These are phyloP conservation scores for Scedosporium apiospermum DNA, from an alignment of 2,329 filamentous ascomycete genomes.

Conservation along the genomic window DNA sequence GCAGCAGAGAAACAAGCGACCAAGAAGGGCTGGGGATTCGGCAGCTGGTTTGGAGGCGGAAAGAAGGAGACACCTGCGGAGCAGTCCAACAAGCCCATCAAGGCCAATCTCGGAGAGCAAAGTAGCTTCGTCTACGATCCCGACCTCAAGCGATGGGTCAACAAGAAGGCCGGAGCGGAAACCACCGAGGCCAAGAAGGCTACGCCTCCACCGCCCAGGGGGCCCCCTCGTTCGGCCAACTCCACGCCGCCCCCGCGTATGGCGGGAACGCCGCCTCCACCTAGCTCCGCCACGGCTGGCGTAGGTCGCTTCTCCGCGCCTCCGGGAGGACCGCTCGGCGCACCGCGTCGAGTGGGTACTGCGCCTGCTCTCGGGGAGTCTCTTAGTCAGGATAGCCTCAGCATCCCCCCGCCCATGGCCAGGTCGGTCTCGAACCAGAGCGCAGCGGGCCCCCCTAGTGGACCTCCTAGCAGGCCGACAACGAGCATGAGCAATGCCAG, in stretches of 20 bases:
- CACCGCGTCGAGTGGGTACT: background rate
- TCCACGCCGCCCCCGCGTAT: conserved; percentile 40
- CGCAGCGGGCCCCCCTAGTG: conserved; percentile 27
- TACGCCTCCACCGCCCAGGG: conserved; percentile 71
- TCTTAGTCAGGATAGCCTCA: conserved; percentile 14
- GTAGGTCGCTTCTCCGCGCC: conserved; percentile 15
- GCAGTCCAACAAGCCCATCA: conserved; percentile 55
- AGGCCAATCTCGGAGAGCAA: conserved; percentile 88
- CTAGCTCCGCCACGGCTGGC: conserved; percentile 7
- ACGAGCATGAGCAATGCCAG: conserved; percentile 87
- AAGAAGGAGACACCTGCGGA: conserved; percentile 44
- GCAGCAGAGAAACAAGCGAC: conserved; percentile 34
- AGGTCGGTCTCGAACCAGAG: conserved; percentile 40
- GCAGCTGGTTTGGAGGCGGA: conserved; percentile 73
- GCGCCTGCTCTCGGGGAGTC: background rate
- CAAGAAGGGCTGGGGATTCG: conserved; percentile 71
- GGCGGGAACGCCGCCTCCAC: conserved; percentile 22
- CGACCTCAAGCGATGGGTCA: conserved; percentile 95
- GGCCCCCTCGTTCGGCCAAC: conserved; percentile 39
- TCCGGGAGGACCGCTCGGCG: conserved; percentile 5
- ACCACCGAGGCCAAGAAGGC: conserved; percentile 48
- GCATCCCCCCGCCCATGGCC: conserved; percentile 29
- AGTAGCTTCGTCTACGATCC: conserved; percentile 91
- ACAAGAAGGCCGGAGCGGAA: conserved; percentile 76
- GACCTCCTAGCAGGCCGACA: conserved; percentile 59